Percentiles rank a stretch among this genome's conserved stretches.
Conservation (phyloP, 495 filamentous ascomycete genomes). For the Penicillium chermesinum region DNA sequence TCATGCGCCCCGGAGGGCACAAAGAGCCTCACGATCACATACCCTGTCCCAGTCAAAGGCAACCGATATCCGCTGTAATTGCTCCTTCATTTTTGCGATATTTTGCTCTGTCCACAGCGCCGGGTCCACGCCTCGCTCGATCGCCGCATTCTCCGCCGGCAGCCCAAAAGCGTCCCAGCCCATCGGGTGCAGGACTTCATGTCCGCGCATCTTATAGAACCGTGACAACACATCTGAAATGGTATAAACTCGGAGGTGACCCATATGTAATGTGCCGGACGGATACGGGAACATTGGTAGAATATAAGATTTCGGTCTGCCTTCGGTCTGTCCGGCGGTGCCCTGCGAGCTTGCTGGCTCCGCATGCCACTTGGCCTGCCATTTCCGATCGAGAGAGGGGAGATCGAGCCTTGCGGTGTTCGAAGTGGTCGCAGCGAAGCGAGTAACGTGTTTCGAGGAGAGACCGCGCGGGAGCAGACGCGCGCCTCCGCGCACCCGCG, state of each 20-base stretch:
- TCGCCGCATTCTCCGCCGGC: constrained; percentile 91
- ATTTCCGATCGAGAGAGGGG: constrained; percentile 65
- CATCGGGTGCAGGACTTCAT: constrained; percentile 78
- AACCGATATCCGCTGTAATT: constrained; percentile 69
- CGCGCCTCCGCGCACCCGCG: constrained; percentile 18
- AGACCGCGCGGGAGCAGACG: constrained; percentile 10
- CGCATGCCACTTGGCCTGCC: constrained; percentile 56
- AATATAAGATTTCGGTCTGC: constrained; percentile 62
- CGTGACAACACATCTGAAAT: constrained; percentile 81
- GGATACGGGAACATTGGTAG: constrained; percentile 93
- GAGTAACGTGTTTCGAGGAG: constrained; percentile 11
- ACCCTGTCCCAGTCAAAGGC: constrained; percentile 80
- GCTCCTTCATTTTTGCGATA: constrained; percentile 78
- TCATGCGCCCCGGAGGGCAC: not conserved
- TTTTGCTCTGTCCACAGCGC: constrained; percentile 74
- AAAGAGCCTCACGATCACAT: constrained; percentile 22
- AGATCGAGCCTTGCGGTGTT: constrained; percentile 51
- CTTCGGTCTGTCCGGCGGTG: constrained; percentile 7
- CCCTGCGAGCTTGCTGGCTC: constrained; percentile 10
- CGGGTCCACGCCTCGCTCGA: constrained; percentile 75
- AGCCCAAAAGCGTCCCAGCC: constrained; percentile 92
- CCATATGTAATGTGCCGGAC: constrained; percentile 83
- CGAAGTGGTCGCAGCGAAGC: constrained; percentile 22
- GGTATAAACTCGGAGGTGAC: constrained; percentile 84
- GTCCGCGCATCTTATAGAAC: constrained; percentile 70